phyloP scores from a whole-genome alignment of 2,329 filamentous ascomycete species.

The Leptographium procerum region DNA sequence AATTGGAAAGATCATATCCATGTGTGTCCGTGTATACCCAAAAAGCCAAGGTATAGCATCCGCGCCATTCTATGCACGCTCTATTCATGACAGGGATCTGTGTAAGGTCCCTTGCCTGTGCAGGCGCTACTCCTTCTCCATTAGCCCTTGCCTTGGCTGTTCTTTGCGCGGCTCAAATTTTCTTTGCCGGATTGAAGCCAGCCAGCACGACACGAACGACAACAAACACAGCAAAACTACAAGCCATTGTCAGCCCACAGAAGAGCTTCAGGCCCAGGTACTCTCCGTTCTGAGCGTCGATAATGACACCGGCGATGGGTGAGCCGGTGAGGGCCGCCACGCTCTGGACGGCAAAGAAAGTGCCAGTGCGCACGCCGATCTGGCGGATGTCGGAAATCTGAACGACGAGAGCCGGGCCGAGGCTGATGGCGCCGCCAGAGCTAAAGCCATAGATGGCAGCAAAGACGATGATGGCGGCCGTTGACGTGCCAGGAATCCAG shows the following conservation, averaged over 20 bases:
- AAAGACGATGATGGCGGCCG: conserved; percentile 48
- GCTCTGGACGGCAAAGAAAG: conserved; percentile 43
- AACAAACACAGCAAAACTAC: conserved; percentile 16
- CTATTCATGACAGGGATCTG: too few species aligned
- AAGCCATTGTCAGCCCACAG: conserved; percentile 32
- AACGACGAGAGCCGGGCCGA: conserved; percentile 45
- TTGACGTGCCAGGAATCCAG: conserved; percentile 29
- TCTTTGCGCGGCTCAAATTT: too few species aligned
- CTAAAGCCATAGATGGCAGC: conserved; percentile 52
- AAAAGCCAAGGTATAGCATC: too few species aligned
- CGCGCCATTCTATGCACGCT: too few species aligned
- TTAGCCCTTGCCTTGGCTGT: too few species aligned
- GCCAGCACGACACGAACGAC: conserved; percentile 16
- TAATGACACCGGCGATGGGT: conserved; percentile 44
- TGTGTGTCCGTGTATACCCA: too few species aligned
- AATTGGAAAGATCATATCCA: too few species aligned
- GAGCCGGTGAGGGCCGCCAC: conserved; percentile 46
- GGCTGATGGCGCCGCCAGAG: conserved; percentile 50
- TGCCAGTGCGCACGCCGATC: conserved; percentile 47
- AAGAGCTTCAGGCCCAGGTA: conserved; percentile 45
- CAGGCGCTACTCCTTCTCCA: too few species aligned
- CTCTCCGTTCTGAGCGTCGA: conserved; percentile 28
- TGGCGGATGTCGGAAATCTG: conserved; percentile 49
- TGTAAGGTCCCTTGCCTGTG: too few species aligned
- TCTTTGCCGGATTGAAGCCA: conserved; percentile 14